Evolutionary conservation across 495 filamentous ascomycete species (phyloP).

Genomic region (Penicillium samsonianum): DNA sequence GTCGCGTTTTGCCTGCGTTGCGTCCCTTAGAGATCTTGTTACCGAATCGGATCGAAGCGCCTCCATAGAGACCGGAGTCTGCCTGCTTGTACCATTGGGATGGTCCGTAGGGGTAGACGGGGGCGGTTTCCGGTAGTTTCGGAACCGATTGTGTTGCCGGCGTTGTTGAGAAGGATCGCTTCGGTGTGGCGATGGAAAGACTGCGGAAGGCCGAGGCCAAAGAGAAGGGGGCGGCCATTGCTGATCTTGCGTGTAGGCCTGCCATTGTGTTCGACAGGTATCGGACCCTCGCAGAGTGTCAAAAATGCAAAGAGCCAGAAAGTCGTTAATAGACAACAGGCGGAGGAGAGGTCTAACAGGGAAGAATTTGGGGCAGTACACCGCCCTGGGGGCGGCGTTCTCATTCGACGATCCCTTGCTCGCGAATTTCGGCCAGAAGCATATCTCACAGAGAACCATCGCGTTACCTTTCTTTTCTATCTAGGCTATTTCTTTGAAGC

Average conservation of each 20-base stretch:
- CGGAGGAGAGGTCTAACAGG: slow-evolving; percentile 7
- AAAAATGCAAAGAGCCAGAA: neutral
- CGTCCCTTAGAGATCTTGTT: slow-evolving; percentile 78
- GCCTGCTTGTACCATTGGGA: slow-evolving; percentile 79
- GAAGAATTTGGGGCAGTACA: slow-evolving; percentile 47
- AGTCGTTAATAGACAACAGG: slow-evolving; percentile 8
- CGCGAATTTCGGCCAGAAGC: slow-evolving; percentile 43
- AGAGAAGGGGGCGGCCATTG: slow-evolving; percentile 41
- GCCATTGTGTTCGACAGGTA: slow-evolving; percentile 30
- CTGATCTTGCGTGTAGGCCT: slow-evolving; percentile 32
- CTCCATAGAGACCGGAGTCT: slow-evolving; percentile 83
- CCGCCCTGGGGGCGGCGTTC: slow-evolving; percentile 40
- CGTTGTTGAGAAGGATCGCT: slow-evolving; percentile 48
- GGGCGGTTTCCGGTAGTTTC: slow-evolving; percentile 50
- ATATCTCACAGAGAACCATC: slow-evolving; percentile 18
- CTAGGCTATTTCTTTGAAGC: slow-evolving; percentile 12
- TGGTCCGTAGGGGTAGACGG: slow-evolving; percentile 85
- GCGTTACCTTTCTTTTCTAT: slow-evolving; percentile 21
- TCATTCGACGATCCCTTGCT: slow-evolving; percentile 40
- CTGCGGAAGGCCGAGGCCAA: slow-evolving; percentile 45
- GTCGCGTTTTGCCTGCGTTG: slow-evolving; percentile 80
- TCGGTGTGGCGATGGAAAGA: slow-evolving; percentile 43
- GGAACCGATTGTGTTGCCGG: slow-evolving; percentile 36
- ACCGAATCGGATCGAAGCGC: slow-evolving; percentile 77
- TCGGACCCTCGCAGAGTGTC: slow-evolving; percentile 10